These are phyloP conservation scores for Hygrocybe coccinea DNA, from an alignment of 768 basidiomycete species.

Conservation along the genomic window DNA sequence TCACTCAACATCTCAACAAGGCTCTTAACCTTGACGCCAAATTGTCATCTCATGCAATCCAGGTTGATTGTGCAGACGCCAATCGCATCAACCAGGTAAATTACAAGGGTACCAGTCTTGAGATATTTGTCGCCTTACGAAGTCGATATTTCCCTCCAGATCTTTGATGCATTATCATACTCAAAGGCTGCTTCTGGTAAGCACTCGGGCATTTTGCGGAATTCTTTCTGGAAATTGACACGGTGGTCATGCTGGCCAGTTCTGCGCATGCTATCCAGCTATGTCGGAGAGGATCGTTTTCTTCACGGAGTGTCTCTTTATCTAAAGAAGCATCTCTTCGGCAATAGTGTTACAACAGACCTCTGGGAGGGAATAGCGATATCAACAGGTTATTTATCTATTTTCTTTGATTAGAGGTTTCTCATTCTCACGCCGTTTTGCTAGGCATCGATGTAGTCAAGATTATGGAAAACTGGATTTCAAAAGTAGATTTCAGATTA, in stretches of 20 bases:
- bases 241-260: slow-evolving; percentile 37
- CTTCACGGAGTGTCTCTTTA: slow-evolving; percentile 86
- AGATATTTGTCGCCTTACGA: background rate
- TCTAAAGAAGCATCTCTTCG: slow-evolving; percentile 82
- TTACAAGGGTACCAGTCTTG: too few relatives aligned
- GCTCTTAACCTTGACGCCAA: slow-evolving; percentile 83
- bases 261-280: slow-evolving; percentile 88
- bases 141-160: slow-evolving; percentile 39
- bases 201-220: slow-evolving; percentile 9
- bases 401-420: background rate
- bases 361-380: slow-evolving; percentile 82
- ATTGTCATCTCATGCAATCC: slow-evolving; percentile 86
- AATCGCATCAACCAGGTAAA: slow-evolving; percentile 72
- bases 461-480: slow-evolving; percentile 91
- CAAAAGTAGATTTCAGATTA: slow-evolving; percentile 47
- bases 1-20: slow-evolving; percentile 67
- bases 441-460: slow-evolving; percentile 61
- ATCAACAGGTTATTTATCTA: slow-evolving; percentile 52
- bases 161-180: slow-evolving; percentile 86
- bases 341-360: slow-evolving; percentile 79
- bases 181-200: slow-evolving; percentile 75
- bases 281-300: slow-evolving; percentile 87
- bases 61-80: slow-evolving; percentile 84
- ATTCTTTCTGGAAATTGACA: background rate
- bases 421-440: background rate